Base-by-base conservation (phyloP, 2,329 filamentous ascomycete genomes). In the Pseudofabraea citricarpa region DNA sequence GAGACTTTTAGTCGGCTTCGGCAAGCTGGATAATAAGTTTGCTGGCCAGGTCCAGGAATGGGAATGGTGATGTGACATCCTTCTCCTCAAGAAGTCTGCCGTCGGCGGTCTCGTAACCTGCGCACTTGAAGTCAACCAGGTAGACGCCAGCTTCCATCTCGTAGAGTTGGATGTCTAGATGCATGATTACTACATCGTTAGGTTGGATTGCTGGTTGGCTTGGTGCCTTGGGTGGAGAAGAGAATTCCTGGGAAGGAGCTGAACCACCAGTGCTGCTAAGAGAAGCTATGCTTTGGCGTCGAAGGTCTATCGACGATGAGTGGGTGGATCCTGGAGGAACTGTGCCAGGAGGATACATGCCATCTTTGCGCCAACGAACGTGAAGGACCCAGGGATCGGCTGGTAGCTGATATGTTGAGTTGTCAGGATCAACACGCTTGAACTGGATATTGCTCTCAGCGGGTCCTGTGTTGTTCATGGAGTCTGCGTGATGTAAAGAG, bases 41-140 rank as follows among this genome's bases (percentile, higher is more conserved):
- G 53, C 88, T 90, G 22, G 91, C 90, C 65, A 96, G 85, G 67
- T 97, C 91, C 59, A 97, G 74, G 69, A 96, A 97, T 4, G 93
- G 91, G 65, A 95, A 97, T 21, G 93, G 90, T 62, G 87, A 94
- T 35, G 89, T 91, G 50, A 95, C 89, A 59, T 95, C 87, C 75
- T 97, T 97, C 68, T 96, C 90, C 57, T 93, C 89, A 40, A 90
- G 70, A 40, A 85, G 70, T 52, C 84, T 80, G 38, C 91, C 84
- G 43, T 93, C 73, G 10, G 72, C 60, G 36, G 77, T 88, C 69
- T 98, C 93, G 67, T 98, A 98, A 16, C 93, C 93, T 12, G 93
- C 90, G 64, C 91, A 97, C 64, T 96, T 97, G 74, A 98, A 98
- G 64, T 98, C 93, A 38, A 98, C 93, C 50, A 98, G 83, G 65